Evolutionary conservation across 164 flowering plant genomes (phyloP), one percentile per base, ranked within the genome.

Genomic region (Aristolochia fimbriata): DNA sequence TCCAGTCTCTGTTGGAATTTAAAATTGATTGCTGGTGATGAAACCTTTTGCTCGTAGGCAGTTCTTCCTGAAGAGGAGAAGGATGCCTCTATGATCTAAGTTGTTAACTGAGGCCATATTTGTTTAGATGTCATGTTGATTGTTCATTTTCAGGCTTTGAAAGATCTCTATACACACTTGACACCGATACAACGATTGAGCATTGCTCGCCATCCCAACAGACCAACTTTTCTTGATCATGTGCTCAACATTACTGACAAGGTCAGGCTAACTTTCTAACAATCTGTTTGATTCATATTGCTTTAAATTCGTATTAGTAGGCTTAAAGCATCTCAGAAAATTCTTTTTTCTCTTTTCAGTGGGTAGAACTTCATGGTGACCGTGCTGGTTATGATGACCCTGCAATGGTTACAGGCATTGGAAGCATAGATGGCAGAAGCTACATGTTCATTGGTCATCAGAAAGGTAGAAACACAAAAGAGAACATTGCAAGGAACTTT

Each of bases 381-480:
- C 84, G 96, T 69, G 89, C 85, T 43, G 97, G 97, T 22, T 90
- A 88, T 76, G 96, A 93, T 73, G 99, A 93, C 76, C 96, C 99
- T 61, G 96, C 99, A 41, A 79, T 93, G 65, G 99, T 90, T 63
- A 75, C 83, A 70, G 99, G 99, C 58, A 64, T 93, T 68, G 99
- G 97, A 68, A 81, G 76, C 58, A 87, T 90, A 62, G 85, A 86
- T 74, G 97, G 93, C 58, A 76, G 70, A 67, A 75, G 74, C 53
- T 90, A 83, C 68, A 85, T 90, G 96, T 88, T 93, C 77, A 90
- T 93, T 48, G 99, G 97, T 65, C 99, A 93, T 58, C 99, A 93
- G 52, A 90, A 90, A 73, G 99, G 99, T 14, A 80, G 97, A 72
- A 86, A 93, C 49, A 86, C 99, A 41, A 93, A 93, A 72, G 99